phyloP scores from a whole-genome alignment of 495 filamentous ascomycete species.

The Penicillium samsonianum region DNA sequence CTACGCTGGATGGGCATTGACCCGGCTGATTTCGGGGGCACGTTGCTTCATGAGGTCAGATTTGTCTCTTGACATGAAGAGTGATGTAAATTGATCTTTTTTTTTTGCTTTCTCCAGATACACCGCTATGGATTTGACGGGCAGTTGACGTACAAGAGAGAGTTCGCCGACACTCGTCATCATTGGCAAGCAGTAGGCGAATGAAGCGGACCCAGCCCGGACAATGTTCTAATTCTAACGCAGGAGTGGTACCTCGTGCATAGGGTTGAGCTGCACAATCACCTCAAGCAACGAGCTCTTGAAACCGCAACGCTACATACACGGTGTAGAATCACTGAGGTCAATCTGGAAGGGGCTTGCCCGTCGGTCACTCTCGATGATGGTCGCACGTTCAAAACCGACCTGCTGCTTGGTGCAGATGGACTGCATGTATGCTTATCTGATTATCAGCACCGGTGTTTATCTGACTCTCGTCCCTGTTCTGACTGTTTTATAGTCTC shows the following conservation, averaged over 20 bases:
- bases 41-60: slow-evolving; percentile 27
- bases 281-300: slow-evolving; percentile 43
- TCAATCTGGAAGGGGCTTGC: slow-evolving; percentile 42
- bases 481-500: slow-evolving; percentile 22
- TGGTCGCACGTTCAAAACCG: slow-evolving; percentile 51
- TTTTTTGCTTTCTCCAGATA: slow-evolving; percentile 17
- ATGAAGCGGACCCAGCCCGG: not conserved
- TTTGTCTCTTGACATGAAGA: not conserved
- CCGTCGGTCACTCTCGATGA: slow-evolving; percentile 46
- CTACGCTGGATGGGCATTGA: slow-evolving; percentile 51
- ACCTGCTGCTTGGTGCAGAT: slow-evolving; percentile 62
- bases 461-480: not conserved
- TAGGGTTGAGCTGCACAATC: slow-evolving; percentile 54
- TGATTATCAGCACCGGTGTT: not conserved
- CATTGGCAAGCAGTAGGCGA: slow-evolving; percentile 28
- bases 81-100: not conserved
- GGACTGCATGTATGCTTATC: slow-evolving; percentile 43
- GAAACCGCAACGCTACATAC: slow-evolving; percentile 50
- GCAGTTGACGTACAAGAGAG: slow-evolving; percentile 21
- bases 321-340: slow-evolving; percentile 50
- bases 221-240: slow-evolving; percentile 2
- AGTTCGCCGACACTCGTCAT: slow-evolving; percentile 22
- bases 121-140: slow-evolving; percentile 24
- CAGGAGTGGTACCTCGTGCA: slow-evolving; percentile 49
- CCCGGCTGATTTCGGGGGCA: slow-evolving; percentile 34